These are phyloP conservation scores for Hypoxylon crocopeplum DNA, from an alignment of 495 filamentous ascomycete genomes.

Conservation along the genomic window DNA sequence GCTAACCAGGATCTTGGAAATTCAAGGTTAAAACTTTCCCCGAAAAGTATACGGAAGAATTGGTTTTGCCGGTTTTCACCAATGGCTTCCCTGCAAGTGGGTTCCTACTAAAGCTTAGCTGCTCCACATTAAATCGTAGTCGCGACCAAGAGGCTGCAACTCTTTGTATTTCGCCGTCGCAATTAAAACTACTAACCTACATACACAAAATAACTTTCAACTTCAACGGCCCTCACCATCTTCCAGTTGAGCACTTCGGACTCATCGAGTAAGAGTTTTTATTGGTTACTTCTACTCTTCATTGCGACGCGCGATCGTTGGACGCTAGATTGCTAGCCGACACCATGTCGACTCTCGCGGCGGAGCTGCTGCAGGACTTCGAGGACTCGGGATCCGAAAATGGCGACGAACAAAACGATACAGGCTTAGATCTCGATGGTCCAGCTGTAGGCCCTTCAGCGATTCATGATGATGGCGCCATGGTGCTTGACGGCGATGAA, in stretches of 20 bases:
- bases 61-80: conserved; percentile 4
- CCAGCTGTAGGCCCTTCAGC: conserved; percentile 34
- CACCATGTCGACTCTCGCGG: conserved; percentile 78
- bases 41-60: conserved; percentile 8
- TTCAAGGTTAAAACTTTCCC: neutral
- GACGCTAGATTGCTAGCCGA: conserved; percentile 6
- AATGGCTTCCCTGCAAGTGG: neutral
- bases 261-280: too few relatives aligned
- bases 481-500: conserved; percentile 54
- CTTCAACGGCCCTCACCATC: too few relatives aligned
- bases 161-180: conserved; percentile 17
- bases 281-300: neutral
- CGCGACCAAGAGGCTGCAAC: conserved; percentile 26
- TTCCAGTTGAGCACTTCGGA: too few relatives aligned
- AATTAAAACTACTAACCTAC: conserved; percentile 7
- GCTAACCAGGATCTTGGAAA: neutral
- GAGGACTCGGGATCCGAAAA: conserved; percentile 73
- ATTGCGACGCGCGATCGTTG: neutral
- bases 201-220: too few relatives aligned
- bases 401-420: conserved; percentile 60
- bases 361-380: conserved; percentile 89
- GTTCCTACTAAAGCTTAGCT: neutral
- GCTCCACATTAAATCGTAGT: conserved; percentile 28
- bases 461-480: conserved; percentile 42
- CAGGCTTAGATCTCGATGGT: conserved; percentile 43